A percentile compares a stretch with the other conserved stretches of the same genome.
These are phyloP conservation scores for Kwoniella dejecticola DNA, from an alignment of 768 basidiomycete species.

Conservation along the genomic window DNA sequence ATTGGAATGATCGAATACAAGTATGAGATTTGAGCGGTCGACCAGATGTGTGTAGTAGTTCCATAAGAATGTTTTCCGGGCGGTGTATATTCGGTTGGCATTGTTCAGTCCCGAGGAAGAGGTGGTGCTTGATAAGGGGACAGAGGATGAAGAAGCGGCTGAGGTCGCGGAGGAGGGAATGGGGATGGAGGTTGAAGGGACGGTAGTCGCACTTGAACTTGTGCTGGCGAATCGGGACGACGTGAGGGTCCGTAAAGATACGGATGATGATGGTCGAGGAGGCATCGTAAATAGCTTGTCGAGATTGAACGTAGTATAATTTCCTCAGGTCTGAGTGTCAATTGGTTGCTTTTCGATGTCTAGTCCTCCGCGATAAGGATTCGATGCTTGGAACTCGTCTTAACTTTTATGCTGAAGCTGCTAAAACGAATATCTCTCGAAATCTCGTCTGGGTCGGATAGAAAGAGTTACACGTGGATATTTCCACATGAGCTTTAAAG, in stretches of 20 bases:
- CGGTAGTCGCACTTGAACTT: slow-evolving; percentile 11
- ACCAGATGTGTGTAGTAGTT: slow-evolving; percentile 76
- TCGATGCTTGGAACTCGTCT: too few species aligned
- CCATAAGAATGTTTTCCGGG: slow-evolving; percentile 79
- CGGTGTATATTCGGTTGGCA: slow-evolving; percentile 67
- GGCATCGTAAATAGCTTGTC: slow-evolving; percentile 2
- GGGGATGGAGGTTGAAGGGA: not conserved
- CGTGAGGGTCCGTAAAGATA: slow-evolving; percentile 2
- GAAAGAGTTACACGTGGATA: slow-evolving; percentile 6
- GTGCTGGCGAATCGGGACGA: slow-evolving; percentile 11
- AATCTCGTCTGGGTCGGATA: slow-evolving; percentile 4
- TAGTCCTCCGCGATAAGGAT: too few species aligned
- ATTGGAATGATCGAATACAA: slow-evolving; percentile 77
- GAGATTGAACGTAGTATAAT: too few species aligned
- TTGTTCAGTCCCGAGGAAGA: not conserved
- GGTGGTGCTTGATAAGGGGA: slow-evolving; percentile 2
- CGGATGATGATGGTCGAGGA: slow-evolving; percentile 16
- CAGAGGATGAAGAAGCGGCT: slow-evolving; percentile 13
- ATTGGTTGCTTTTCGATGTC: too few species aligned
- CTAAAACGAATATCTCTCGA: not conserved
- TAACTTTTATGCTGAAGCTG: not conserved
- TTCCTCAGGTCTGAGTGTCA: too few species aligned
- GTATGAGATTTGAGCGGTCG: slow-evolving; percentile 64
- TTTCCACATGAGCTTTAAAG: too few species aligned
- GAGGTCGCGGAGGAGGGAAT: not conserved